Evolutionary conservation across 1,284 basidiomycete genomes (phyloP), one percentile per base, ranked within the genome.

Genomic region (Cutaneotrichosporon sp.): DNA sequence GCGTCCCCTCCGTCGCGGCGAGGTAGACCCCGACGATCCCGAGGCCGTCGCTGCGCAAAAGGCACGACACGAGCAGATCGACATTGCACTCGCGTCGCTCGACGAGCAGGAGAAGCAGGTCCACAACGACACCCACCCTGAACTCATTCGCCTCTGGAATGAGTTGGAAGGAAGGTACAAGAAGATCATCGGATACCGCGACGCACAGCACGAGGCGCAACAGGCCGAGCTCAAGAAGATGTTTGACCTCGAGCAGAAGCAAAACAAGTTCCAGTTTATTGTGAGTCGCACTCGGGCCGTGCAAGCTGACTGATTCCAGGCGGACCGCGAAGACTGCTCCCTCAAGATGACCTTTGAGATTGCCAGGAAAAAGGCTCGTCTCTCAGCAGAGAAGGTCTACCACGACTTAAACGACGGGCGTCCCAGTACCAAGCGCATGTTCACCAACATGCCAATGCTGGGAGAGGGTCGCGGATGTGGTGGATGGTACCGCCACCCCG

Each of bases 11-110:
- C 70, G 70, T 54, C 71, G 70, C 58, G 76, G 76, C n/a, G 72
- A 78, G 63, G 76, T 78, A n/a, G 76, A 78, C 63, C 74, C 75
- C 1, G 74, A 78, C 51, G 76, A 78, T 58, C 67, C 61, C 11
- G 62, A 72, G 16, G 76, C 76, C 2, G 74, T 78, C 8, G 76
- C 76, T 13, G 64, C 65, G 29, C 76, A 76, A 49, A 64, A 62
- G 54, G 66, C 62, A 22, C 66, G 63, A 24, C 63, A 62, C 43
- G 66, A 63, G 4, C 55, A 60, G 10, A 67, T 67, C 33, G 63
- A 67, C 60, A 58, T 56, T 50, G 74, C 76, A 6, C 63, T 76
- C 29, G 66, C 54, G 20, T 65, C 66, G 20, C 69, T 78, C 6
- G 67, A 75, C 25, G 54, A 65, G 54, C 74, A 77, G 53, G 67